Evolutionary conservation across 2,329 filamentous ascomycete genomes (phyloP).

Genomic region (Paecilomyces formosus): DNA sequence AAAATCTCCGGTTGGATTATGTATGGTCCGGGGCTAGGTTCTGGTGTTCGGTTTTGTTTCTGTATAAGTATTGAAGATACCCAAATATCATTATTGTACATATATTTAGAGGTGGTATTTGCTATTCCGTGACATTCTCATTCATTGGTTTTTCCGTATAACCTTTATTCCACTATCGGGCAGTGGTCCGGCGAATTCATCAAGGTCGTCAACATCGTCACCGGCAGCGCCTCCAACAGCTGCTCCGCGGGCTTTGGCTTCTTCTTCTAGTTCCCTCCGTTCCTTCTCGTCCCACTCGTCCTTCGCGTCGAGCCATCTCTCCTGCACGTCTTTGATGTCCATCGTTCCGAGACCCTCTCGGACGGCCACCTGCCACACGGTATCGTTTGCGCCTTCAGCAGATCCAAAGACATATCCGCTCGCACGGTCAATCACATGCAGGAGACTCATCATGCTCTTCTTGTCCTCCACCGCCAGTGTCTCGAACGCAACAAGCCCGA

Average conservation of each 20-base stretch:
- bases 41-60: constrained; percentile 3
- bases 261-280: constrained; percentile 64
- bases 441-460: constrained; percentile 86
- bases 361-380: constrained; percentile 95
- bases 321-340: constrained; percentile 84
- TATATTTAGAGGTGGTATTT: constrained; percentile 9
- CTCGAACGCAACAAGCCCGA: constrained; percentile 84
- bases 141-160: constrained; percentile 51
- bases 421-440: constrained; percentile 84
- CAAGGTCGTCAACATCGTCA: constrained; percentile 29
- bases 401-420: constrained; percentile 88
- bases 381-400: constrained; percentile 87
- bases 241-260: constrained; percentile 49
- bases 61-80: constrained; percentile 15
- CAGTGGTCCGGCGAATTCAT: constrained; percentile 29
- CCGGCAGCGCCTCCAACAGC: constrained; percentile 19
- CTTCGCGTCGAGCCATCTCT: constrained; percentile 88
- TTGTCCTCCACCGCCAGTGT: constrained; percentile 95
- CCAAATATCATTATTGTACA: constrained; percentile 15
- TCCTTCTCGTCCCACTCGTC: constrained; percentile 81
- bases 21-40: not conserved
- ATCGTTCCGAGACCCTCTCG: constrained; percentile 61
- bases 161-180: constrained; percentile 64
- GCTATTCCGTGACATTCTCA: constrained; percentile 31
- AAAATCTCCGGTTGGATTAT: too few species aligned